Base-by-base conservation (phyloP, 2,329 filamentous ascomycete genomes). In the Annulohypoxylon truncatum region DNA sequence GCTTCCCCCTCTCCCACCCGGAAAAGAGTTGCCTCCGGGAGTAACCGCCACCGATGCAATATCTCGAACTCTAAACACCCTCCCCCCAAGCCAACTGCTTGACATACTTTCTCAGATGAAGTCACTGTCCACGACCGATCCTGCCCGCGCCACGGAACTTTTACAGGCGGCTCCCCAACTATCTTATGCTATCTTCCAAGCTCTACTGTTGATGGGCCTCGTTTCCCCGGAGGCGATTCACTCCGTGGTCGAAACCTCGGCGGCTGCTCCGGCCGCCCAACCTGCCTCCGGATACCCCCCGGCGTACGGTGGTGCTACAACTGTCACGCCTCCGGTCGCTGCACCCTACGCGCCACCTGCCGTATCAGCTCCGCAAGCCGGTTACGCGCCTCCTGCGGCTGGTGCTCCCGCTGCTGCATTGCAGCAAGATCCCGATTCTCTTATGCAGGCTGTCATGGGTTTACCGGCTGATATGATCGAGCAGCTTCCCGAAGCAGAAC, bases 21-120 rank as follows among this genome's bases (percentile, higher is more conserved):
- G 96, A 67, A 90, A 91, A 71, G 93, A 97, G 68, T 85, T 97
- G 1, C 92, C 93, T 2, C 89, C 92, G 0, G 92, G 93, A 56
- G 85, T 97, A 60, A 93, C 88, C 59, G 94, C 92, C 72, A 90
- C 92, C 22, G 96, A 98, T 76, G 92, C 94, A 68, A 97, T 99
- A 76, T 97, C 94, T 4, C 90, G 92, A 73, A 97, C 95, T 0
- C 89, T 99, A 68, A 90, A 92, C 67, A 93, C 93, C 2, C 87
- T 98, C 0, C 93, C 94, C 0, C 90, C 94, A 0, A 87, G 92
- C 5, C 94, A 98, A 78, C 89, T 99, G 2, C 91, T 98, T 72
- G 95, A 97, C 72, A 94, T 97, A 61, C 88, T 99, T 65, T 89
- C 90, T 7, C 94, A 98, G 78, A 96, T 98, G 92, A 98, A 98